A percentile compares a stretch with the other conserved stretches of the same genome.
Evolutionary conservation across 1,284 basidiomycete genomes (phyloP).

Genomic region (Fereydounia khargensis): DNA sequence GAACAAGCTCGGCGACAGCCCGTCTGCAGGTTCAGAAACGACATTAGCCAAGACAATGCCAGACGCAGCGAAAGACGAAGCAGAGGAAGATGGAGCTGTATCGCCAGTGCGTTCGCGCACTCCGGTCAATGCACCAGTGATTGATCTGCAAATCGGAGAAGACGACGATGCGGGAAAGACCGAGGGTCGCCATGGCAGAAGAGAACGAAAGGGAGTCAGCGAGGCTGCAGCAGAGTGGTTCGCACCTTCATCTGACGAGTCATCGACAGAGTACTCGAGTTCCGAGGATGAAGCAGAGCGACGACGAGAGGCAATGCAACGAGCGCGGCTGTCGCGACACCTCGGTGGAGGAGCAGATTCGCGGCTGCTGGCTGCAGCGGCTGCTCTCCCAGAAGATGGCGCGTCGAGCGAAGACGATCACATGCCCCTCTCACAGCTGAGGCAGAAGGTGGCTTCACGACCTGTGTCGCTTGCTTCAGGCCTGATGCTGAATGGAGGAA

Average conservation of each 20-base stretch:
- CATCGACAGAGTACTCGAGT: too few species aligned
- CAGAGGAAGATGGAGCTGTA: conserved; percentile 2
- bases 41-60: conserved; percentile 1
- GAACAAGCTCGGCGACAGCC: conserved; percentile 4
- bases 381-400: too few species aligned
- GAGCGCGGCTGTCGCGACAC: conserved; percentile 4
- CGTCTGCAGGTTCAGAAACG: conserved; percentile 2
- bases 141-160: conserved; percentile 22
- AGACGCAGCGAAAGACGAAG: not conserved
- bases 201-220: not conserved
- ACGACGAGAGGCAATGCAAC: conserved; percentile 9
- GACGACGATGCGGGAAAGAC: conserved; percentile 1
- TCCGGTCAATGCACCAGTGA: conserved; percentile 25
- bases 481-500: conserved; percentile 4
- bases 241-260: conserved; percentile 19
- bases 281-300: conserved; percentile 8
- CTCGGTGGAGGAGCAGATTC: not conserved
- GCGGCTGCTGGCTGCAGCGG: too few species aligned
- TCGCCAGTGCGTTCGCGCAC: conserved; percentile 6
- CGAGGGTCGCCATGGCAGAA: not conserved
- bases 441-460: conserved; percentile 26
- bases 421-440: conserved; percentile 39
- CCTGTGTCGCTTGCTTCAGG: conserved; percentile 23
- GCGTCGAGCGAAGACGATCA: too few species aligned
- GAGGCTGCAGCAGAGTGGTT: conserved; percentile 34